phyloP scores from a whole-genome alignment of 768 basidiomycete genomes.

The Ramaria rubella region DNA sequence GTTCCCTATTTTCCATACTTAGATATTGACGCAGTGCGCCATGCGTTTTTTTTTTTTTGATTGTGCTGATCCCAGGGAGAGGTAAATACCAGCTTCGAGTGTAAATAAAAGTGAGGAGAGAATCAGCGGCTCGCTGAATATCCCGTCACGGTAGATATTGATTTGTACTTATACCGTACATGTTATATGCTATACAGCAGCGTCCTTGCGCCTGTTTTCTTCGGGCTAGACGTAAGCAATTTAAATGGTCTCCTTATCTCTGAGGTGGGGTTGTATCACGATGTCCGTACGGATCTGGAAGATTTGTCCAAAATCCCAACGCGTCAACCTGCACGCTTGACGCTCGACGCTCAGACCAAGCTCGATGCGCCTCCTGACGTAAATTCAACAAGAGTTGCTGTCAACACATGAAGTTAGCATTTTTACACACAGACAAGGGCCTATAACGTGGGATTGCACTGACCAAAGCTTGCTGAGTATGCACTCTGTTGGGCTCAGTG shows the following conservation, averaged over 20 bases:
- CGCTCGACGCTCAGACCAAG: background rate
- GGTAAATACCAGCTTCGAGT: no score
- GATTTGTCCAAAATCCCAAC: conserved; percentile 8
- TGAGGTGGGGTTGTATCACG: background rate
- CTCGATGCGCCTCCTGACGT: background rate
- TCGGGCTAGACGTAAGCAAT: background rate
- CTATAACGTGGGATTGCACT: background rate
- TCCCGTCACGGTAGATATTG: no score
- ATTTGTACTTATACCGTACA: no score
- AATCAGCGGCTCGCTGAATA: no score
- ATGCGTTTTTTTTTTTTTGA: no score
- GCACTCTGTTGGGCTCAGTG: background rate
- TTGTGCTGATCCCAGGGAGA: no score
- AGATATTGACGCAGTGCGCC: no score
- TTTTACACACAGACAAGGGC: background rate
- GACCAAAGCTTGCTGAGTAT: background rate
- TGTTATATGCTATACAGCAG: no score
- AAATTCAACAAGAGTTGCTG: conserved; percentile 1
- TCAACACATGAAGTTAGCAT: background rate
- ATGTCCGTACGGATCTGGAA: conserved; percentile 4
- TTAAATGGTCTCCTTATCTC: background rate
- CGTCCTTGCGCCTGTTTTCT: no score
- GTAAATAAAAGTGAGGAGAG: no score
- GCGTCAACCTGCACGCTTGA: background rate
- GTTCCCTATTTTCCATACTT: no score